Evolutionary conservation across 2,329 filamentous ascomycete species (phyloP).

Genomic region (Cladosporium austrohemisphaericum): DNA sequence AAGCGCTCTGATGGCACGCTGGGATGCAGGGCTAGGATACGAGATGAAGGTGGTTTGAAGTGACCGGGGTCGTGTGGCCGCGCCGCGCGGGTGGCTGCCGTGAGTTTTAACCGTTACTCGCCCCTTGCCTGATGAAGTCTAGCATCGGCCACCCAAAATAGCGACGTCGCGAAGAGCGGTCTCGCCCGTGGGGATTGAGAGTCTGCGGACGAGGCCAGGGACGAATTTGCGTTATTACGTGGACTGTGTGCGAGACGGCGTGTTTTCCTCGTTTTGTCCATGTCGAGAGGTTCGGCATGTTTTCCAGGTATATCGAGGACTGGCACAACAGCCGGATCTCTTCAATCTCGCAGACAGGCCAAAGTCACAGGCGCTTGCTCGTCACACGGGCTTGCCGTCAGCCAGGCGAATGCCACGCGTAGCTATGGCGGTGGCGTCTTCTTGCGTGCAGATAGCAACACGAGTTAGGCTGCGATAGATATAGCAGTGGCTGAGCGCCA

Average conservation of each 20-base stretch:
- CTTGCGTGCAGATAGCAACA: neutral
- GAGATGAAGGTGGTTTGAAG: constrained; percentile 12
- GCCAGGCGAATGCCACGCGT: constrained; percentile 7
- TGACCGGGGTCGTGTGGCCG: constrained; percentile 13
- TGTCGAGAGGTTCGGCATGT: neutral
- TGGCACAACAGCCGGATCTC: neutral
- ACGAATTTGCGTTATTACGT: neutral
- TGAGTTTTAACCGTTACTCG: constrained; percentile 5
- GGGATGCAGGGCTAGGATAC: constrained; percentile 13
- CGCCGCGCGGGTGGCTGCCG: constrained; percentile 5
- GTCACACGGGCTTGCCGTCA: constrained; percentile 3
- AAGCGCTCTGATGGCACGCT: constrained; percentile 8
- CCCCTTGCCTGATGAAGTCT: constrained; percentile 10
- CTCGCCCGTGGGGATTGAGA: constrained; percentile 12
- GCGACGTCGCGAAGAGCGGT: no score
- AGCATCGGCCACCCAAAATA: no score
- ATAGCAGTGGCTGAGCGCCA: constrained; percentile 2
- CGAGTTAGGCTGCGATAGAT: no score
- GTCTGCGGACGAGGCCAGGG: neutral
- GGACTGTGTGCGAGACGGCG: neutral
- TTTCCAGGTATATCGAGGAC: neutral
- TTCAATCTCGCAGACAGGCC: neutral
- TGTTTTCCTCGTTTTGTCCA: neutral
- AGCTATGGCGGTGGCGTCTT: constrained; percentile 2
- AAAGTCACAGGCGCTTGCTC: neutral